Evolutionary conservation across 202 grass and related monocot species (phyloP), one percentile per base, ranked within the genome.

Genomic region (Setaria viridis): DNA sequence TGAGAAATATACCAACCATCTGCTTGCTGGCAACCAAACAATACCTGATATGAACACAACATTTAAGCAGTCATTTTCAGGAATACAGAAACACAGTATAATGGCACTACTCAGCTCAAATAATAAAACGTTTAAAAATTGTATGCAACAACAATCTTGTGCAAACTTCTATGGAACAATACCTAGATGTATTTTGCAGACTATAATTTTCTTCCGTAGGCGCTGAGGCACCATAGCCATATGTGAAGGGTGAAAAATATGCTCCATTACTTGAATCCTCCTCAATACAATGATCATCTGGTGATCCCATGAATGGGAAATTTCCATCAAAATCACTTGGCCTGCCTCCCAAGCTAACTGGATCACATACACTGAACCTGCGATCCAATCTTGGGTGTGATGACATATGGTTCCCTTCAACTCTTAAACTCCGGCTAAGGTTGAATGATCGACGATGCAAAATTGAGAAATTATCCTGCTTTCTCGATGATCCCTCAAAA

Each of bases 1-100:
- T 96, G 55, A 97, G 94, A 90, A 93, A 99, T 93, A 99, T 91
- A 30, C 97, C 97, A 25, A 99, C 97, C 97, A 99, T 99, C 85
- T 99, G 92, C 70, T 99, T 99, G 82, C 91, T 97, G 57, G 97
- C 97, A 62, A 99, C 92, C 78, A 99, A 96, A 88, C 88, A 97
- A 76, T 99, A 99, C 88, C 96, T 99, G 82, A 25, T 17, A 67
- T 45, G 63, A 76, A 76, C 13, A 78, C 10, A 94, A n/a, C 12
- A 80, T 72, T 85, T 62, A 1, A 29, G 41, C 71, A 50, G 46
- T 86, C 76, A 87, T 41, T 72, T 66, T 84, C 19, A 87, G 63
- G 13, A 71, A 77, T 21, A 76, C 84, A 49, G 62, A 69, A 30
- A 62, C 3, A 56, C 76, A 69, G 33, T 34, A 13, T 39, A 42